Conservation (phyloP, 345 rosid species). For the Streptanthus diversifolius region DNA sequence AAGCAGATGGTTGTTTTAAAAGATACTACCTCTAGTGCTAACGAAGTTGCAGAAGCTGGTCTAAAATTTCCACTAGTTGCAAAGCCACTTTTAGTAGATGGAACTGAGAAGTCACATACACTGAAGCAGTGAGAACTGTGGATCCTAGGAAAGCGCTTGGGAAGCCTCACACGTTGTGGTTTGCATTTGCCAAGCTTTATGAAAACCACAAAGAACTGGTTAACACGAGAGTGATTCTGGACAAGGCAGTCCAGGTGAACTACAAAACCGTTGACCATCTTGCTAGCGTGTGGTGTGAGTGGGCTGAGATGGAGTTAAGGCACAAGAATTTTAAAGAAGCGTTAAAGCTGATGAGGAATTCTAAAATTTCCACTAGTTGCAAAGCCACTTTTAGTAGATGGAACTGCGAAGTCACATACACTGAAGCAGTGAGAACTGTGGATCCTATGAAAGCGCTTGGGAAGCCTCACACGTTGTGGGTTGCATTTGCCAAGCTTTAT, state of each 20-base stretch:
- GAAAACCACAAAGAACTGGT: slow-evolving; percentile 74
- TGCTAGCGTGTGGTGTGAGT: no score
- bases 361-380: no score
- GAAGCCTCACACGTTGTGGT: slow-evolving; percentile 91
- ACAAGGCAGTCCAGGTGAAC: no score
- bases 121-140: slow-evolving; percentile 91
- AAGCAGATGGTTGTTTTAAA: slow-evolving; percentile 63
- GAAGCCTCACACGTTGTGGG: slow-evolving; percentile 91
- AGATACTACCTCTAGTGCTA: slow-evolving; percentile 55
- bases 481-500: slow-evolving; percentile 83
- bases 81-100: slow-evolving; percentile 82
- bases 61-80: slow-evolving; percentile 78
- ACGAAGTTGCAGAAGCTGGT: slow-evolving; percentile 56
- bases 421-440: no score
- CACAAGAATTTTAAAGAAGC: no score
- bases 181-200: slow-evolving; percentile 83
- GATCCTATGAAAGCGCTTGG: slow-evolving; percentile 98
- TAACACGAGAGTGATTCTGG: no score
- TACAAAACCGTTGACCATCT: no score
- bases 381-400: no score
- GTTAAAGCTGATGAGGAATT: no score
- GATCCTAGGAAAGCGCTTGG: slow-evolving; percentile 98
- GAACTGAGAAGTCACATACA: slow-evolving; percentile 81
- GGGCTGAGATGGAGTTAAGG: no score
- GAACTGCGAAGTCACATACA: no score